Evolutionary conservation across 2,329 filamentous ascomycete genomes (phyloP).

Genomic region (Trichoderma harzianum): DNA sequence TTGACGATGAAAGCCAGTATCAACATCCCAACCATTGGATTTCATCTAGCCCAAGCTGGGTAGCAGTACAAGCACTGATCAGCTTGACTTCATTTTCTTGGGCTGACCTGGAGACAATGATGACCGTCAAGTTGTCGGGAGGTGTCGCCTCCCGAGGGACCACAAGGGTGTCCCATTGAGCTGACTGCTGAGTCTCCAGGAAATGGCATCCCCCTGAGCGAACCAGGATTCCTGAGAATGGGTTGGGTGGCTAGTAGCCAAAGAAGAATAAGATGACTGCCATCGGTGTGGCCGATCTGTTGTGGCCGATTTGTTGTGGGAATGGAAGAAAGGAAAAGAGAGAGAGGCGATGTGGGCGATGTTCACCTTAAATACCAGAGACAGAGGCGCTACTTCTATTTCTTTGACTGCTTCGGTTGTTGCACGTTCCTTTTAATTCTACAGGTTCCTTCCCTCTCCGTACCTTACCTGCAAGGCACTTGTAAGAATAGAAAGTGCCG

Average conservation of each 20-base stretch:
- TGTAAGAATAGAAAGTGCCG: too few species aligned
- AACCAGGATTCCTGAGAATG: constrained; percentile 8
- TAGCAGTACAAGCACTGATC: neutral
- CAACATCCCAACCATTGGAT: neutral
- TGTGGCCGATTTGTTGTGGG: neutral
- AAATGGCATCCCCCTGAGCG: constrained; percentile 18
- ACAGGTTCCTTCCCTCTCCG: too few species aligned
- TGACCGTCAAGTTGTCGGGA: constrained; percentile 1
- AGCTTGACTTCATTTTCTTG: neutral
- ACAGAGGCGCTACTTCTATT: too few species aligned
- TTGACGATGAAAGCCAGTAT: neutral
- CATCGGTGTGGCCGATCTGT: neutral
- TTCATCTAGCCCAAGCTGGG: neutral
- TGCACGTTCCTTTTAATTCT: too few species aligned
- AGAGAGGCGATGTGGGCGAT: neutral
- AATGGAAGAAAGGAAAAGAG: neutral
- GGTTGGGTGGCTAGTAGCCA: constrained; percentile 18
- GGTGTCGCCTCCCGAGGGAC: neutral
- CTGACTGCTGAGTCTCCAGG: constrained; percentile 20
- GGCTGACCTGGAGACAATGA: neutral
- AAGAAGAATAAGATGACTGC: constrained; percentile 18
- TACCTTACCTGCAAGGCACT: too few species aligned
- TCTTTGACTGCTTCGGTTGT: too few species aligned
- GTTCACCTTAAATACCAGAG: too few species aligned
- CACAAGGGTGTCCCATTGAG: neutral